phyloP scores from a whole-genome alignment of 2,329 filamentous ascomycete genomes.

The Colletotrichum tamarilloi region DNA sequence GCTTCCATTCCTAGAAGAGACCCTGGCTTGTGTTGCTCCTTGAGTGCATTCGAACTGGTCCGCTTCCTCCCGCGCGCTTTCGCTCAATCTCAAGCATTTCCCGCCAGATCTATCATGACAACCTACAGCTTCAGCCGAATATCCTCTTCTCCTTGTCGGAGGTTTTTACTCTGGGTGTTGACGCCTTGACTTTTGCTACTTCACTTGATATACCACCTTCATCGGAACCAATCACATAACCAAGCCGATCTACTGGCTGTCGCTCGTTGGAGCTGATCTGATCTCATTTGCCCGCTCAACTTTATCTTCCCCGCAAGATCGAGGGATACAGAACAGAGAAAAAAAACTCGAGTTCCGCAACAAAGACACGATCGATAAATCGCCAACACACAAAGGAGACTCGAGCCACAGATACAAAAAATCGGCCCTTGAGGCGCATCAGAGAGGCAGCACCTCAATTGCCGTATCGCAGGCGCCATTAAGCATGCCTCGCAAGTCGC shows the following conservation, averaged over 20 bases:
- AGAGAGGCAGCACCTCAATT: neutral
- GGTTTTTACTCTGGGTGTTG: slow-evolving; percentile 51
- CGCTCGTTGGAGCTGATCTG: slow-evolving; percentile 27
- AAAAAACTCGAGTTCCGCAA: slow-evolving; percentile 12
- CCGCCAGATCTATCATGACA: slow-evolving; percentile 50
- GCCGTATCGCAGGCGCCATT: neutral
- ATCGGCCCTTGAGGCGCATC: neutral
- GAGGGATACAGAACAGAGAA: slow-evolving; percentile 4
- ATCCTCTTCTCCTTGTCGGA: slow-evolving; percentile 53
- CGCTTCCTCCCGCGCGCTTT: neutral
- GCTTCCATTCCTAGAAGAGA: slow-evolving; percentile 19
- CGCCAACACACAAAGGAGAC: neutral
- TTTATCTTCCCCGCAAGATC: slow-evolving; percentile 23
- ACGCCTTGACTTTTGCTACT: slow-evolving; percentile 48
- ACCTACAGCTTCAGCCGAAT: slow-evolving; percentile 47
- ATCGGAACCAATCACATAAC: slow-evolving; percentile 6
- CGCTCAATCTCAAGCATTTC: slow-evolving; percentile 13
- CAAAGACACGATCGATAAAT: slow-evolving; percentile 27
- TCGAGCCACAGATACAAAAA: neutral
- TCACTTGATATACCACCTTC: neutral
- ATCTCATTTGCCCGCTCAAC: slow-evolving; percentile 29
- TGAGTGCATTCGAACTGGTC: slow-evolving; percentile 13
- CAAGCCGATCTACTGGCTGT: slow-evolving; percentile 23
- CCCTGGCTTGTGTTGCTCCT: slow-evolving; percentile 3
- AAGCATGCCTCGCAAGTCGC: slow-evolving; percentile 48